Base-by-base conservation (phyloP, 2,329 filamentous ascomycete species). In the Didymella pinodella region DNA sequence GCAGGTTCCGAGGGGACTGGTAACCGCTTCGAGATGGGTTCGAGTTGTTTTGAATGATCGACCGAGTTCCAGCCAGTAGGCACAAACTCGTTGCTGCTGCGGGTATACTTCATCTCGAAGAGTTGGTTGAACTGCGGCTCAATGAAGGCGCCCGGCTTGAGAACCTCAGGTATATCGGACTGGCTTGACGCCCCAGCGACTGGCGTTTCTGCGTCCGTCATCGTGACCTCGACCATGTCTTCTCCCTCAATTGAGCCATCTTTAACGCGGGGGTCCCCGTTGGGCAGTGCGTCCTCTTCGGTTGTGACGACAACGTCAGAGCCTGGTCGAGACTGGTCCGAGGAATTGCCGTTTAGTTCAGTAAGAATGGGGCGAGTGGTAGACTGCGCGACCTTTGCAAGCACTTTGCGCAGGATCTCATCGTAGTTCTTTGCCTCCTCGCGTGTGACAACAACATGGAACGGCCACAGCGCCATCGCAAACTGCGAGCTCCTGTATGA, bases 191-290 rank as follows among this genome's bases (percentile, higher is more conserved):
- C 32, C 10, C 75, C 73, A 25, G 64, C 57, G 22, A 59, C 32
- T 20, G 63, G 53, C 4, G 66, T 64, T 57, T 83, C 80, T 16
- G 72, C 72, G 67, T 92, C 89, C 52, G 87, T 88, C 89, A 97
- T 93, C 0, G 90, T 91, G 16, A 99, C 88, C 72, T 97, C 91
- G 6, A 98, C 91, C 70, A 97, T 87, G 61, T 97, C 93, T 75
- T 97, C 94, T 10, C 92, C 91, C 73, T 93, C 89, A 2, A 96
- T 85, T 3, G 93, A 97, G 28, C 87, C 85, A 44, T 92, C 89
- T 57, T 89, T 86, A 46, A 97, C 84, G 71, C 90, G 90, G 22
- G 85, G 83, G 64, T 90, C 90, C 10, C 85, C 86, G 4, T 88
- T 88, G 4, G 87, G 89, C 62, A 90, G 86, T 3, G 85, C 86